These are phyloP conservation scores for Salix viminalis DNA, from an alignment of 345 rosid genomes.

Conservation along the genomic window DNA sequence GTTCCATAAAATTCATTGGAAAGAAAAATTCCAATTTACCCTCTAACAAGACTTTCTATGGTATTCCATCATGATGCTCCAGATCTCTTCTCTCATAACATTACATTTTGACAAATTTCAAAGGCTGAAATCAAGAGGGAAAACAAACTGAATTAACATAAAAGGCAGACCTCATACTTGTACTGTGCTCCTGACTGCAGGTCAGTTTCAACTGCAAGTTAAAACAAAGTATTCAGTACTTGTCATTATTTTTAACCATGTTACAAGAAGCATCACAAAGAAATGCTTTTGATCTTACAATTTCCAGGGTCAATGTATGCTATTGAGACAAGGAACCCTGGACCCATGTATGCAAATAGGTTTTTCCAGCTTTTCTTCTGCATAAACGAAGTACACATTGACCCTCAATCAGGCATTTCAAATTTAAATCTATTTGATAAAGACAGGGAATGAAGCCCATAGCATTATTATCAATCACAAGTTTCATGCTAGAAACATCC, in stretches of 20 bases:
- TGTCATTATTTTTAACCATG: background rate
- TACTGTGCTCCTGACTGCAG: conserved; percentile 86
- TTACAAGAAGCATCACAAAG: background rate
- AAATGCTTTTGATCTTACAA: conserved; percentile 45
- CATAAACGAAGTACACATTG: conserved; percentile 13
- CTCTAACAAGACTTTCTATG: background rate
- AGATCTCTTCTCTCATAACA: background rate
- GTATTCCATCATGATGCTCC: background rate
- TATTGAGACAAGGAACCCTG: conserved; percentile 91
- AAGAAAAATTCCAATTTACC: background rate
- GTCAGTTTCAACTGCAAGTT: conserved; percentile 86
- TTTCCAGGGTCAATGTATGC: conserved; percentile 99
- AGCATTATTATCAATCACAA: background rate
- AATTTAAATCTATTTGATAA: background rate
- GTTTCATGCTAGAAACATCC: background rate
- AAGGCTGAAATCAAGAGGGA: background rate
- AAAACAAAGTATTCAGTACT: conserved; percentile 17
- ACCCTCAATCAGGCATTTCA: background rate
- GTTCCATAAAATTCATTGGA: no score
- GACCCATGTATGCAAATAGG: conserved; percentile 82
- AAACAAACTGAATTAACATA: background rate
- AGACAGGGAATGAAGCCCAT: background rate
- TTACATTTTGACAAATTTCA: background rate
- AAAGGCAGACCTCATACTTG: conserved; percentile 62
- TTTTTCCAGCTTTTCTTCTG: conserved; percentile 95